These are phyloP conservation scores for Vanderwaltozyma tropicalis DNA, from an alignment of 805 yeast genomes.

Conservation along the genomic window DNA sequence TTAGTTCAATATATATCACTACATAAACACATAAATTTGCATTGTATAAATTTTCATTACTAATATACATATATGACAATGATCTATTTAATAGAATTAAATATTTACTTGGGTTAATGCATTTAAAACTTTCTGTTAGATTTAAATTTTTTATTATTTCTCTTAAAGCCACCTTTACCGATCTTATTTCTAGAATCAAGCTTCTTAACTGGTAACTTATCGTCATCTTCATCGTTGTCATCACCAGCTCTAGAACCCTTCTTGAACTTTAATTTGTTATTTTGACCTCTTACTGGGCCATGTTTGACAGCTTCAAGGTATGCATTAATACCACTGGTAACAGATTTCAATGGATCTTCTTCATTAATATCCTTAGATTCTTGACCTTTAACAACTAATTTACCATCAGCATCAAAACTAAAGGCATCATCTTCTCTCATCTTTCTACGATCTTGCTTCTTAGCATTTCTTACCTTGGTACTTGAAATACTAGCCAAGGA, in stretches of 20 bases:
- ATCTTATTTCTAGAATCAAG: slow-evolving; percentile 15
- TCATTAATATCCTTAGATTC: slow-evolving; percentile 22
- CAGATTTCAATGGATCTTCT: slow-evolving; percentile 38
- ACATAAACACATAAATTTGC: too few species aligned
- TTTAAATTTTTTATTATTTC: slow-evolving; percentile 23
- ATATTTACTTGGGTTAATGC: too few species aligned
- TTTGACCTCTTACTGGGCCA: slow-evolving; percentile 91
- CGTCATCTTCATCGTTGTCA: slow-evolving; percentile 46
- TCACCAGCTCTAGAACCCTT: slow-evolving; percentile 45
- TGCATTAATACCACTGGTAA: slow-evolving; percentile 67
- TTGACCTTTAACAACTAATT: slow-evolving; percentile 28
- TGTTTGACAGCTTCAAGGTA: slow-evolving; percentile 87
- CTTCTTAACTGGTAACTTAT: slow-evolving; percentile 26
- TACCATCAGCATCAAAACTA: slow-evolving; percentile 29
- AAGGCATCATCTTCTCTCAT: slow-evolving; percentile 21
- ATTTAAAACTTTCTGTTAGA: slow-evolving; percentile 21
- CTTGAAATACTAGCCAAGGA: slow-evolving; percentile 84
- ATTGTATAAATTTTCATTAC: background rate
- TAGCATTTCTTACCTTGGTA: slow-evolving; percentile 59
- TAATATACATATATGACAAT: background rate
- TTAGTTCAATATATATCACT: background rate
- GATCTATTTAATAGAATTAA: background rate
- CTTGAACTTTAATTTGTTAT: slow-evolving; percentile 80
- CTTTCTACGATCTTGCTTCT: slow-evolving; percentile 32
- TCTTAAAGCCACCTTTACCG: slow-evolving; percentile 15